Conservation (phyloP, 768 basidiomycete genomes). For the Sporobolomyces roseus region DNA sequence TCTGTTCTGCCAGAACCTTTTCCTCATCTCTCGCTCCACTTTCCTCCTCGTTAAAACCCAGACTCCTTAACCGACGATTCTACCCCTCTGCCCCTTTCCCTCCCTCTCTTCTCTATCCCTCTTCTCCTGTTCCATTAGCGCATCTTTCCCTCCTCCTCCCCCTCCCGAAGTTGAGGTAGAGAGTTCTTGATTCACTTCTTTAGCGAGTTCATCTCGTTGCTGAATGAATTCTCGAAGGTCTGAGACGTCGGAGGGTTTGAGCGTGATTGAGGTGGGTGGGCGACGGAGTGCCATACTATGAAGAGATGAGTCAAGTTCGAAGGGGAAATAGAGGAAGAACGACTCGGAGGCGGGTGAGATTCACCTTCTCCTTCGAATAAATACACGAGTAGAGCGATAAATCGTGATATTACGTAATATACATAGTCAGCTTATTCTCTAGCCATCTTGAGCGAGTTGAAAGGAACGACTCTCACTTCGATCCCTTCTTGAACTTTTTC, state of each 20-base stretch:
- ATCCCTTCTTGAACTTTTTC: not conserved
- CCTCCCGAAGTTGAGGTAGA: not conserved
- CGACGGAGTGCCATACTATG: conserved; percentile 29
- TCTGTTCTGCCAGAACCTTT: no score
- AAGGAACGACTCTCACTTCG: no score
- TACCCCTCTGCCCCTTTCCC: conserved; percentile 12
- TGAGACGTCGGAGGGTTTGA: conserved; percentile 22
- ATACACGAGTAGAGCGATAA: no score
- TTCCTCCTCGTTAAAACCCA: not conserved
- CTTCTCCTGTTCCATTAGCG: not conserved
- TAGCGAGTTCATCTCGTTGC: not conserved
- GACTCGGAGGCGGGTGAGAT: no score
- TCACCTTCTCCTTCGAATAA: no score
- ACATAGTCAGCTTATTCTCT: no score
- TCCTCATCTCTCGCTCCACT: not conserved
- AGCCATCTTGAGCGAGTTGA: no score
- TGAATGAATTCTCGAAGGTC: conserved; percentile 20
- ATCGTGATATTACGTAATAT: no score
- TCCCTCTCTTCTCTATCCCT: conserved; percentile 13
- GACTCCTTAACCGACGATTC: conserved; percentile 9
- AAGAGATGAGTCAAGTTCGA: no score
- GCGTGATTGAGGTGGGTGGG: conserved; percentile 22
- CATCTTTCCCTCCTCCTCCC: not conserved
- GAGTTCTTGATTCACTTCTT: no score
- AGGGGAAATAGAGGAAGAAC: no score